A percentile compares a stretch with the other conserved stretches of the same genome.
These are phyloP conservation scores for Nemania sp. DNA, from an alignment of 2,329 filamentous ascomycete species.

Conservation along the genomic window DNA sequence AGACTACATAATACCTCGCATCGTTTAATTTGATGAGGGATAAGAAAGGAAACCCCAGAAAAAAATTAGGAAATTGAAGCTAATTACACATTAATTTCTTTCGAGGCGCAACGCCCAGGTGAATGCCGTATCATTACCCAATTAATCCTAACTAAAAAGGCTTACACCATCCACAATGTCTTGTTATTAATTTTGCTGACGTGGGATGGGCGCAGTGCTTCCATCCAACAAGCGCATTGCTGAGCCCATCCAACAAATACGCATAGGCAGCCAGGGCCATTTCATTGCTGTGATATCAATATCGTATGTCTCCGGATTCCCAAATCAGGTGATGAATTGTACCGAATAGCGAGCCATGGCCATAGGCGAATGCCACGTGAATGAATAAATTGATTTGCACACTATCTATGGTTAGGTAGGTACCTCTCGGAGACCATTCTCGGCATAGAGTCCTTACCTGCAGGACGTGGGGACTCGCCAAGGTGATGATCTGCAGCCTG, in stretches of 20 bases:
- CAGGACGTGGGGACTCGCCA: neutral
- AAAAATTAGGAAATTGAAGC: neutral
- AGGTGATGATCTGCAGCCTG: neutral
- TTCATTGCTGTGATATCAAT: too few species aligned
- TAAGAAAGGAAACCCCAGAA: neutral
- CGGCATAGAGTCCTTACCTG: neutral
- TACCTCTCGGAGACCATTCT: neutral
- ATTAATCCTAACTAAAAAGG: neutral
- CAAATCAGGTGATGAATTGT: too few species aligned
- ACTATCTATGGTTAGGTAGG: too few species aligned
- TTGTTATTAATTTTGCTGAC: neutral
- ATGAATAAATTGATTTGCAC: too few species aligned
- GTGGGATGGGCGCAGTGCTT: neutral
- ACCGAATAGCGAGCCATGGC: too few species aligned
- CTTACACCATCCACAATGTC: neutral
- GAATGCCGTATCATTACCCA: neutral
- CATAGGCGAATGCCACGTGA: too few species aligned
- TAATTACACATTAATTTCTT: constrained; percentile 1
- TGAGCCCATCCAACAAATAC: too few species aligned
- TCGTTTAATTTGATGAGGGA: neutral
- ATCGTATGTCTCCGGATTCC: too few species aligned
- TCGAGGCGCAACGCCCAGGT: neutral
- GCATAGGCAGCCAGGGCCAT: too few species aligned
- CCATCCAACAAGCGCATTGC: too few species aligned
- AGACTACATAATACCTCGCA: constrained; percentile 25